Conservation (phyloP, 2,329 filamentous ascomycete species). For the Albifimbria verrucaria region DNA sequence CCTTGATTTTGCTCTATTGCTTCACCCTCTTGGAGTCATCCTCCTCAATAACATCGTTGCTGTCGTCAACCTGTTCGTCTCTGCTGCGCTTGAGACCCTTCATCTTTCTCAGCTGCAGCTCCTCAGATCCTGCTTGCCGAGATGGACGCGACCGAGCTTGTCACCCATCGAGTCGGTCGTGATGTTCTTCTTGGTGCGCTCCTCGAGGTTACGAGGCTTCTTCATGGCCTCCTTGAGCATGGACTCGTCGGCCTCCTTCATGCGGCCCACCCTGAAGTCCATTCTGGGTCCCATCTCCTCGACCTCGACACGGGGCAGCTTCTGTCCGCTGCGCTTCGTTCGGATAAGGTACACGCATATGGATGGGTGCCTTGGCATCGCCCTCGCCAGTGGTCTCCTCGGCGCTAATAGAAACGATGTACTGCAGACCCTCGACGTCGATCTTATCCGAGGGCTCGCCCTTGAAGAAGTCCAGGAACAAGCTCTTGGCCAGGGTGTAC, state of each 20-base stretch:
- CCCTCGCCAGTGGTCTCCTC: constrained; percentile 53
- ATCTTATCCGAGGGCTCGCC: constrained; percentile 73
- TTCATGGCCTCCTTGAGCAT: constrained; percentile 88
- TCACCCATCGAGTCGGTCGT: constrained; percentile 88
- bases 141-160: constrained; percentile 90
- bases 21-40: constrained; percentile 36
- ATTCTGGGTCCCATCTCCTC: constrained; percentile 95
- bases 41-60: constrained; percentile 37
- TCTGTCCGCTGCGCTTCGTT: constrained; percentile 83
- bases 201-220: constrained; percentile 72
- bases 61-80: constrained; percentile 51
- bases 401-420: constrained; percentile 78
- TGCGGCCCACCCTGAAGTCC: constrained; percentile 82
- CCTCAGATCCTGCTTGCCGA: constrained; percentile 85
- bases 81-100: constrained; percentile 91
- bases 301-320: constrained; percentile 84
- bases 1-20: constrained; percentile 21
- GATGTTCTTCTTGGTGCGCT: constrained; percentile 94
- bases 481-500: constrained; percentile 81
- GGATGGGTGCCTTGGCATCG: constrained; percentile 53
- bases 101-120: constrained; percentile 97
- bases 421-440: constrained; percentile 93
- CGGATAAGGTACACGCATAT: constrained; percentile 80
- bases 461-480: constrained; percentile 89
- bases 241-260: constrained; percentile 72